Evolutionary conservation across 1,284 basidiomycete species (phyloP).

Genomic region (Hemileia vastatrix): DNA sequence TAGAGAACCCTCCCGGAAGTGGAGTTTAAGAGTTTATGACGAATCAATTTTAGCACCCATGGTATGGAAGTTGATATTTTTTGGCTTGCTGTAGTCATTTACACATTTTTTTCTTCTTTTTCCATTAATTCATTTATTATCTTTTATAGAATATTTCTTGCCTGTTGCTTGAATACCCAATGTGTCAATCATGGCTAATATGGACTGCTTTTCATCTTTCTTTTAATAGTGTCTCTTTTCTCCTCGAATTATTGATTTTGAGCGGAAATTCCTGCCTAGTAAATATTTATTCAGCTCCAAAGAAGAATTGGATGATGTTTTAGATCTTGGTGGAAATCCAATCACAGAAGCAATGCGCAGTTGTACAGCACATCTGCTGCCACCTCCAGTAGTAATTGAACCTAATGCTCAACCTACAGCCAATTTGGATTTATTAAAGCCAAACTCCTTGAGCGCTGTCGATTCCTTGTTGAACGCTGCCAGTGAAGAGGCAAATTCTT

Average conservation of each 20-base stretch:
- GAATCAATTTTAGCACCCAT: constrained; percentile 91
- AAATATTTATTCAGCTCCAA: constrained; percentile 35
- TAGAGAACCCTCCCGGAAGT: constrained; percentile 69
- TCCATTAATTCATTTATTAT: not conserved
- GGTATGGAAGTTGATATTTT: constrained; percentile 49
- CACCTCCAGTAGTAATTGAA: not conserved
- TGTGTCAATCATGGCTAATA: not conserved
- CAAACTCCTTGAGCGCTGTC: too few relatives aligned
- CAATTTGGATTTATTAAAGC: too few relatives aligned
- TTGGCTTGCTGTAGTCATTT: not conserved
- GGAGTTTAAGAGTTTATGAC: constrained; percentile 82
- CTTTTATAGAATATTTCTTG: not conserved
- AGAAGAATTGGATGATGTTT: constrained; percentile 42
- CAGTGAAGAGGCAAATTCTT: constrained; percentile 3
- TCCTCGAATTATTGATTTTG: constrained; percentile 80
- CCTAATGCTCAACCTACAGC: too few relatives aligned
- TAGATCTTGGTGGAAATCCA: constrained; percentile 45
- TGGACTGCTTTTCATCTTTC: not conserved
- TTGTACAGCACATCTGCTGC: not conserved
- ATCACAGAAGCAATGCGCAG: constrained; percentile 18
- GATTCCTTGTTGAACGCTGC: too few relatives aligned
- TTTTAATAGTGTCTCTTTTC: constrained; percentile 70
- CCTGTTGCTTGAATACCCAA: not conserved
- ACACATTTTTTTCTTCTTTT: not conserved
- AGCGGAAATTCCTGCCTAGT: constrained; percentile 54